phyloP scores from a whole-genome alignment of 1,139 yeast genomes.

The Yamadazyma spencermartinsiae region DNA sequence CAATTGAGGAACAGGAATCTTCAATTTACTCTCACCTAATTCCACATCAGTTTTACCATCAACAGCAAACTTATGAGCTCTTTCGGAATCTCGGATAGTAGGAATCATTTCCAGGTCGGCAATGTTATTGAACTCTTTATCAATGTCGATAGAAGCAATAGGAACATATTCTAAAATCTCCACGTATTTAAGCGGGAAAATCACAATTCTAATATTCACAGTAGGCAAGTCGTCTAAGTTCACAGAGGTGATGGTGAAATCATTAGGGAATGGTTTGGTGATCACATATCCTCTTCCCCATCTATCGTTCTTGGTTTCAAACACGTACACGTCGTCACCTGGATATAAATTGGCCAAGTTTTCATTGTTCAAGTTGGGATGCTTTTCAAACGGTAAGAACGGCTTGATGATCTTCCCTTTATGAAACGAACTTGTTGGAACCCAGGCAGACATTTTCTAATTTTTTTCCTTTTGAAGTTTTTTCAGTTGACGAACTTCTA shows the following conservation, averaged over 20 bases:
- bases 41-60: constrained; percentile 20
- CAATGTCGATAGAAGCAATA: constrained; percentile 24
- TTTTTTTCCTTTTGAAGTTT: neutral
- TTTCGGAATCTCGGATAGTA: constrained; percentile 45
- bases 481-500: neutral
- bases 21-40: constrained; percentile 7
- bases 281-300: constrained; percentile 84
- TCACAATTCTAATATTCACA: constrained; percentile 47
- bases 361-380: constrained; percentile 39
- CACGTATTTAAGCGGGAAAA: constrained; percentile 63
- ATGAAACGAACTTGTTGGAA: constrained; percentile 38
- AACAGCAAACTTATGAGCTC: constrained; percentile 32
- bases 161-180: constrained; percentile 36
- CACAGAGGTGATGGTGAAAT: constrained; percentile 61
- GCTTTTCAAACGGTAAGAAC: constrained; percentile 60
- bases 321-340: constrained; percentile 79
- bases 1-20: constrained; percentile 47
- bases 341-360: constrained; percentile 61
- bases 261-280: constrained; percentile 65
- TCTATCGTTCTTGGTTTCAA: constrained; percentile 61
- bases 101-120: constrained; percentile 39
- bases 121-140: constrained; percentile 35
- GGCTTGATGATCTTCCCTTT: constrained; percentile 58
- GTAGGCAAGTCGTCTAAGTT: constrained; percentile 65
- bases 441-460: constrained; percentile 29